A percentile compares a stretch with the other conserved stretches of the same genome.
These are phyloP conservation scores for Paraurostyla sp. DNA, from an alignment of 73 alveolate genomes.

Conservation along the genomic window DNA sequence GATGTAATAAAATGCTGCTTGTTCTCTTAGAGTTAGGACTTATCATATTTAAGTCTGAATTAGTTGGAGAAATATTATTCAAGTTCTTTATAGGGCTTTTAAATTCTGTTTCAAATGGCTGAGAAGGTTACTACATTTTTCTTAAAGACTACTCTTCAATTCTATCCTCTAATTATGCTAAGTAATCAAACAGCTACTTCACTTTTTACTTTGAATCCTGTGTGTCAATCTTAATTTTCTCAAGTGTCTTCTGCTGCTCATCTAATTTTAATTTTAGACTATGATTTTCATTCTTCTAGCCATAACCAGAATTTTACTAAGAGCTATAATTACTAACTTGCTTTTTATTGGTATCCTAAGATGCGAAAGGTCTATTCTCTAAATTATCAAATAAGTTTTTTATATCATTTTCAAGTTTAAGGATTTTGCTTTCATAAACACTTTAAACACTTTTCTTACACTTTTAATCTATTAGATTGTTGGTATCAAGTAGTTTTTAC, in stretches of 20 bases:
- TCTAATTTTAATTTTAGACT: neutral
- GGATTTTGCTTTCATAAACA: neutral
- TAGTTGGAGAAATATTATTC: slow-evolving; percentile 4
- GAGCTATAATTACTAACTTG: neutral
- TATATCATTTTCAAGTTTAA: slow-evolving; percentile 25
- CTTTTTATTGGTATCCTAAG: neutral
- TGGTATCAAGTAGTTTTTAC: slow-evolving; percentile 11
- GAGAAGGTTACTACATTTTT: neutral
- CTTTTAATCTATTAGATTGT: slow-evolving; percentile 39
- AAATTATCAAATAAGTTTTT: neutral
- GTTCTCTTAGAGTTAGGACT: too few relatives aligned
- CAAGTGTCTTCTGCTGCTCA: neutral
- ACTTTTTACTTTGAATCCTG: neutral
- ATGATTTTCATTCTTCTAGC: neutral
- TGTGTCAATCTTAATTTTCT: neutral
- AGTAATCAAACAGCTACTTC: neutral
- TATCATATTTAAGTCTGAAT: neutral
- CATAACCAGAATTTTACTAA: neutral
- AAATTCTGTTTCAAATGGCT: slow-evolving; percentile 33
- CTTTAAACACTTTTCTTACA: slow-evolving; percentile 23
- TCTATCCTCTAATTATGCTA: slow-evolving; percentile 2
- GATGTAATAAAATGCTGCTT: too few relatives aligned
- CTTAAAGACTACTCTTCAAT: neutral
- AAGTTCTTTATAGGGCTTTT: slow-evolving; percentile 9
- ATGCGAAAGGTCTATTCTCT: neutral